A percentile compares a stretch with the other conserved stretches of the same genome.
Conservation (phyloP, 257 asterid species). For the Plantago elongata region DNA sequence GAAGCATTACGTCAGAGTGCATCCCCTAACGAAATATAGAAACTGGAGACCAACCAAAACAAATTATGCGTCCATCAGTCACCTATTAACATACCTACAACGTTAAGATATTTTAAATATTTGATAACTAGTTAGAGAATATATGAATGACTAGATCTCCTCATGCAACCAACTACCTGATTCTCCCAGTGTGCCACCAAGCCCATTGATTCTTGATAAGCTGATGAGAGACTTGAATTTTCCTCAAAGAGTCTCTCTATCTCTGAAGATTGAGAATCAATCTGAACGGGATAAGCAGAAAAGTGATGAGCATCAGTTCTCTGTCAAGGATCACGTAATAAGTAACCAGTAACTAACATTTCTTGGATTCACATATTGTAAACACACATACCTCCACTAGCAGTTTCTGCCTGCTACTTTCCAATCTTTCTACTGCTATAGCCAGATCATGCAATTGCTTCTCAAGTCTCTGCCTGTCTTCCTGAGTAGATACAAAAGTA, state of each 20-base stretch:
- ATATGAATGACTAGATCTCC: not conserved
- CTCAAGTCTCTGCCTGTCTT: constrained; percentile 84
- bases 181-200: constrained; percentile 75
- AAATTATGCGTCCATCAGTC: not conserved
- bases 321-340: not conserved
- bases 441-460: constrained; percentile 96
- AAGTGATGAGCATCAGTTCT: constrained; percentile 19
- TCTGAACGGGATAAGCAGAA: constrained; percentile 41
- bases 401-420: constrained; percentile 87
- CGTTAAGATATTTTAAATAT: constrained; percentile 9
- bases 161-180: constrained; percentile 50
- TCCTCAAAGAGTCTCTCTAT: constrained; percentile 90
- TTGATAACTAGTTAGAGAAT: constrained; percentile 12
- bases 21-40: not conserved
- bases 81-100: not conserved
- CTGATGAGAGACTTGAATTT: constrained; percentile 65
- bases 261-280: constrained; percentile 95
- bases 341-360: constrained; percentile 14
- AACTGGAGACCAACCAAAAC: not conserved
- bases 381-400: constrained; percentile 60
- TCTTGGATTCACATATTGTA: constrained; percentile 21
- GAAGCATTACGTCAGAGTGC: constrained; percentile 1
- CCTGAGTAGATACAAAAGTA: constrained; percentile 38
- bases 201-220: constrained; percentile 76
- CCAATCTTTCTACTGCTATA: constrained; percentile 82